Evolutionary conservation across 2,329 filamentous ascomycete genomes (phyloP).

Genomic region (Gnomoniopsis sp.): DNA sequence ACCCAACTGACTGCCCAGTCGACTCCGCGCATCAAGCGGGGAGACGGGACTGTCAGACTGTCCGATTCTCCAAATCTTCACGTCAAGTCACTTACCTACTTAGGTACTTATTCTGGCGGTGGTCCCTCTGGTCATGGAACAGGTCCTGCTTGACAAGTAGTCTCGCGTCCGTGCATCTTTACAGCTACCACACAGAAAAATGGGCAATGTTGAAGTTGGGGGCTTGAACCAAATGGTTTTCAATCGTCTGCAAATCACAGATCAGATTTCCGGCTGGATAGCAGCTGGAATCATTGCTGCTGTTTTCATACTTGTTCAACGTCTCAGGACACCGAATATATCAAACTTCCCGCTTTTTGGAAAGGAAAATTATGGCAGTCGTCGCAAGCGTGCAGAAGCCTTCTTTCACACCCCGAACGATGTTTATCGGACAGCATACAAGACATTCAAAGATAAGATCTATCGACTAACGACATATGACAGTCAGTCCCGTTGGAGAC

Average conservation of each 20-base stretch:
- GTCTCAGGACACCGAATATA: neutral
- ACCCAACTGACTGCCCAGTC: too few relatives aligned
- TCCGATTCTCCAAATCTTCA: too few relatives aligned
- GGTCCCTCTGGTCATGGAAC: too few relatives aligned
- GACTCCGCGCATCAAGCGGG: too few relatives aligned
- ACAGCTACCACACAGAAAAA: too few relatives aligned
- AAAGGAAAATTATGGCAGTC: slow-evolving; percentile 8
- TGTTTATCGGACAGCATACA: slow-evolving; percentile 12
- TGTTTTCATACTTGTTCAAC: neutral
- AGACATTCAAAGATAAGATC: slow-evolving; percentile 8
- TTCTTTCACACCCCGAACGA: neutral
- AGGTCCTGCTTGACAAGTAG: too few relatives aligned
- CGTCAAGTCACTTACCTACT: too few relatives aligned
- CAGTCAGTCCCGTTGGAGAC: neutral
- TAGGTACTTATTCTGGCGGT: too few relatives aligned
- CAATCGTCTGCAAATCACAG: neutral
- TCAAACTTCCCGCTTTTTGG: slow-evolving; percentile 8
- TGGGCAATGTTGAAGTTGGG: too few relatives aligned
- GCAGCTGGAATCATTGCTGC: neutral
- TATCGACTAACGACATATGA: slow-evolving; percentile 15
- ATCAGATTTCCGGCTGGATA: slow-evolving; percentile 1
- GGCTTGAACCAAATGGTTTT: neutral
- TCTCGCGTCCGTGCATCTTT: too few relatives aligned
- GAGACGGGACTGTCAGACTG: too few relatives aligned
- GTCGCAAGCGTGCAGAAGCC: slow-evolving; percentile 6